Evolutionary conservation across 78 protist species (phyloP), one percentile per base, ranked within the genome.

Genomic region (Protostelium mycophagum): DNA sequence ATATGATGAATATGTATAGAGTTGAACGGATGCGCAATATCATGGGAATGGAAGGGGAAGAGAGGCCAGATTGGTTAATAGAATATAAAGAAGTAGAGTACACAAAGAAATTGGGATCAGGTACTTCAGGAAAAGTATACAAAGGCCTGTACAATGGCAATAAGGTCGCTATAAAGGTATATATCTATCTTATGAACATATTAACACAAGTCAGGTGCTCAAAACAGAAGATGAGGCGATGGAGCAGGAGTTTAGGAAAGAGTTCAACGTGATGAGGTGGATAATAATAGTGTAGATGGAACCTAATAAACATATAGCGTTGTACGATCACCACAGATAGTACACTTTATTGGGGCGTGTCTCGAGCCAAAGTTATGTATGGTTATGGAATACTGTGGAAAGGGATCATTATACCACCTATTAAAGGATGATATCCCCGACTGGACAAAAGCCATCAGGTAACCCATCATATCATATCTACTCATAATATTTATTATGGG

Each of bases 361-460:
- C 63, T 93, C 36, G 92, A 93, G 38, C 92, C 95, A 38, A 73
- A 88, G 51, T 87, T 92, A 83, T 92, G 94, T 85, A 38, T 93
- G 38, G 95, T 93, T 1, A 93, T 93, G 95, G 95, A 93, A 63
- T 93, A 93, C 63, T 93, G 95, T 36, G 36, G 85, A 28, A 89
- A 84, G 1, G 95, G 95, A 1, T 84, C 89, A 38, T 34, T 93
- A 0, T 93, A 90, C 89, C 91, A 89, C 34, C 89, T 90, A 0
- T 36, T 93, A 23, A 85, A 85, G 28, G 35, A 35, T 0, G 91
- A 92, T 16, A 51, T 51, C 16, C 73, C 73, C 5, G 73, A 51
- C 73, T 51, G 73, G 73, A 25, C 73, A 16, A 51, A 16, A 16
- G 73, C 73, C 73, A 51, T 51, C 5, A 5, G 73, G 73, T 51